Conservation (phyloP, 129 eudicot genomes). For the Silybum marianum region DNA sequence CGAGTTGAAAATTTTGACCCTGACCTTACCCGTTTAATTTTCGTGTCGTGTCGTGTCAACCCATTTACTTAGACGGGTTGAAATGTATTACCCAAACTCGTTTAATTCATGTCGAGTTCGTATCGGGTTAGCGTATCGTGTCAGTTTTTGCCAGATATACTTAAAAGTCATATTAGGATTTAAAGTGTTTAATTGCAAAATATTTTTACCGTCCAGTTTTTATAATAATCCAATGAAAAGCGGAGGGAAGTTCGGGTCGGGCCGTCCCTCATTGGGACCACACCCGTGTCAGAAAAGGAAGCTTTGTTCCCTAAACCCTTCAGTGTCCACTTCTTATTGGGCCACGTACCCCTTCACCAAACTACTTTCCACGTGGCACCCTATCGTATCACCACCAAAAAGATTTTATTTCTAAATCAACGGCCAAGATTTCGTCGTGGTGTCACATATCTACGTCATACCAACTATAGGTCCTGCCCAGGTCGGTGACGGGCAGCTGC, state of each 20-base stretch:
- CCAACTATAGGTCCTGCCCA: constrained; percentile 64
- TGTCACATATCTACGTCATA: constrained; percentile 49
- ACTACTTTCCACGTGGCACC: constrained; percentile 51
- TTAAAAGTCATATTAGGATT: too few relatives aligned
- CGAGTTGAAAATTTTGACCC: too few relatives aligned
- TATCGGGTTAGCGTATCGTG: too few relatives aligned
- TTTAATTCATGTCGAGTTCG: too few relatives aligned
- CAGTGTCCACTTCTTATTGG: constrained; percentile 51
- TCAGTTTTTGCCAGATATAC: too few relatives aligned
- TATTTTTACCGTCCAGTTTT: constrained; percentile 17
- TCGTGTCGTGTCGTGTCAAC: too few relatives aligned
- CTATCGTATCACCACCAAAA: neutral
- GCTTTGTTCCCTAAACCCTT: constrained; percentile 31
- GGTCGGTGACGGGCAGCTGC: constrained; percentile 75
- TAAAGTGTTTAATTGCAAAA: neutral
- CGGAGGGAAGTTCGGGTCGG: constrained; percentile 36
- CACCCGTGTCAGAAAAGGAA: constrained; percentile 67
- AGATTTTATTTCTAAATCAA: constrained; percentile 17
- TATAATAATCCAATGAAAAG: constrained; percentile 15
- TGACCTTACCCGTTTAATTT: too few relatives aligned
- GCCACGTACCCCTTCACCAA: constrained; percentile 50
- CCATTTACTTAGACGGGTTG: too few relatives aligned
- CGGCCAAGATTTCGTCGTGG: constrained; percentile 46
- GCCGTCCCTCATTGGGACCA: constrained; percentile 48
- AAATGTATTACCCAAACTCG: too few relatives aligned